Evolutionary conservation across 164 flowering plant species (phyloP), one percentile per base, ranked within the genome.

Genomic region (Chloranthus sessilifolius): DNA sequence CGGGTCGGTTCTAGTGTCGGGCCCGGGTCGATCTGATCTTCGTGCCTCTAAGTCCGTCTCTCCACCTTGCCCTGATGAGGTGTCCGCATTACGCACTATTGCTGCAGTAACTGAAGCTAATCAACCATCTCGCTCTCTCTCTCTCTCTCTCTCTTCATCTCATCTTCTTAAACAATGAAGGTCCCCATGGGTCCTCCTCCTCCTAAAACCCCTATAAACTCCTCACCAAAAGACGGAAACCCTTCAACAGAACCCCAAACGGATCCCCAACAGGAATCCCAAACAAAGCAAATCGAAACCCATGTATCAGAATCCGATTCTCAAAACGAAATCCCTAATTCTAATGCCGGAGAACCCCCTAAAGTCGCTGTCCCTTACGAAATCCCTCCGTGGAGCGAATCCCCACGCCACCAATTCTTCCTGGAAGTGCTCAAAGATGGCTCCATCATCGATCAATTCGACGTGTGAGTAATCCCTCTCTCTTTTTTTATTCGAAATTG

Each of bases 351-450:
- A 35, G 43, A 52, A 27, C 4, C 40, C 30, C 25, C 30, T 20
- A 58, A 28, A 34, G 44, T 41, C 15, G 50, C 69, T 5, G 78
- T 78, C 17, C 96, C 99, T 1, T 92, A 92, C 60, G 64, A 68
- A 5, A 81, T 88, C 55, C 99, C 99, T 5, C 65, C 76, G 0
- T 92, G 99, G 99, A 84, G 92, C 44, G 81, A 63, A 30, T 65
- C 84, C 4, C 99, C 99, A 1, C 37, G 64, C 35, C 85, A 78
- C 51, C 62, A 76, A 0, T 92, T 66, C 60, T 64, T 14, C 44
- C 51, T 92, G 6, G 96, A 92, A 64, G 85, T 92, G 19, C 88
- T 92, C 36, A 88, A 88, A 59, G 95, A 83, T 33, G 99, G 99
- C 15, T 44, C 78, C 20, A 84, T 92, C 45, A 58, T 88, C 16